These are phyloP conservation scores for Albifimbria verrucaria DNA, from an alignment of 2,329 filamentous ascomycete species.

Conservation along the genomic window DNA sequence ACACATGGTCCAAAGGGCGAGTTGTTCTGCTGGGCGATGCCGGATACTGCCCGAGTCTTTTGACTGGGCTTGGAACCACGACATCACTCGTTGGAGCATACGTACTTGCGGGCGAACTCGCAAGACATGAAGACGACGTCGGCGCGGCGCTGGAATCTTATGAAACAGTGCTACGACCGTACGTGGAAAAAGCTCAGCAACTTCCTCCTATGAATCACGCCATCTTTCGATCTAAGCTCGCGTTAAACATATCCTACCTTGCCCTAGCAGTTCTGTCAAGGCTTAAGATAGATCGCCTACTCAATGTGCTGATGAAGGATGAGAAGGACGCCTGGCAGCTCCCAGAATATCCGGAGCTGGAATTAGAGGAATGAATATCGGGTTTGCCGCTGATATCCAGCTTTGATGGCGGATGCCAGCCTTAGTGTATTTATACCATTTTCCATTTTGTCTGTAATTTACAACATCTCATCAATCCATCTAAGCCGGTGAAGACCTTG, in stretches of 20 bases:
- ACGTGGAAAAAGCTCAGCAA: neutral
- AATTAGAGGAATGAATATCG: too few relatives aligned
- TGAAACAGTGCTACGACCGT: neutral
- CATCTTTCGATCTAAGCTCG: neutral
- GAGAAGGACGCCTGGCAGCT: neutral
- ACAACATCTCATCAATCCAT: too few relatives aligned
- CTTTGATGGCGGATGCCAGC: too few relatives aligned
- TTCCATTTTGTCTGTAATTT: too few relatives aligned
- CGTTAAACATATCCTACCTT: neutral
- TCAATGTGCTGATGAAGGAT: neutral
- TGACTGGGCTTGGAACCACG: conserved; percentile 51
- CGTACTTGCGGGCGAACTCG: conserved; percentile 52
- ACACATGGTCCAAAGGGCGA: conserved; percentile 41
- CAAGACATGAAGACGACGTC: conserved; percentile 2
- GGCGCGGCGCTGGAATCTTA: neutral
- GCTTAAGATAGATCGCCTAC: neutral
- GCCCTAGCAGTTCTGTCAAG: neutral
- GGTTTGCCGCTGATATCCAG: too few relatives aligned
- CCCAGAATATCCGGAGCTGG: too few relatives aligned
- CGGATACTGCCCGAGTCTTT: conserved; percentile 43
- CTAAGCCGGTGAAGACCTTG: too few relatives aligned
- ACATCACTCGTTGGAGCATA: conserved; percentile 49
- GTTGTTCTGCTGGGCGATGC: conserved; percentile 54
- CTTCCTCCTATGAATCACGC: neutral
- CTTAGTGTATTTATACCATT: too few relatives aligned